A percentile compares a stretch with the other conserved stretches of the same genome.
phyloP scores from a whole-genome alignment of 306 rosid species.

The Trichosanthes cucumerina region DNA sequence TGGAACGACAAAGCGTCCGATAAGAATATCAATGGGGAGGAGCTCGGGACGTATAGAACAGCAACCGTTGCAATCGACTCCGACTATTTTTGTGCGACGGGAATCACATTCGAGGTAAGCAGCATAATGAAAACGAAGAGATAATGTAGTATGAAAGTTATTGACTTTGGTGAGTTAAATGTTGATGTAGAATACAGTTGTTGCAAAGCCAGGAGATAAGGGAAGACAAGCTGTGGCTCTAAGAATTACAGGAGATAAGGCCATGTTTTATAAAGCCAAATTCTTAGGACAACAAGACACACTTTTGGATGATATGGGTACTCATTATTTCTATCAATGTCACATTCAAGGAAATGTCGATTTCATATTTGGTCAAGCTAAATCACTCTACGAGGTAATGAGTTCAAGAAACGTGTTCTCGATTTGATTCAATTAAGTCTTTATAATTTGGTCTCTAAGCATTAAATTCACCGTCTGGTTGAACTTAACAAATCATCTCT shows the following conservation, averaged over 20 bases:
- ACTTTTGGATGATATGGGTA: slow-evolving; percentile 65
- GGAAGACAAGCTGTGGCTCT: slow-evolving; percentile 95
- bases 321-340: slow-evolving; percentile 56
- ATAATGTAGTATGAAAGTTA: neutral
- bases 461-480: too few relatives aligned
- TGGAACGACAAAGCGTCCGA: slow-evolving; percentile 88
- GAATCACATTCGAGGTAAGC: slow-evolving; percentile 59
- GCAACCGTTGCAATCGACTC: slow-evolving; percentile 75
- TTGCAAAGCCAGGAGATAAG: slow-evolving; percentile 45
- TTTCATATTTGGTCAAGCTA: slow-evolving; percentile 68
- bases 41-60: slow-evolving; percentile 60
- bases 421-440: neutral
- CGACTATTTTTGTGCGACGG: slow-evolving; percentile 70
- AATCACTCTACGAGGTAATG: slow-evolving; percentile 66
- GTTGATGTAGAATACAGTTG: slow-evolving; percentile 55
- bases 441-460: too few relatives aligned
- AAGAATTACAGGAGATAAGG: slow-evolving; percentile 59
- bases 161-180: neutral
- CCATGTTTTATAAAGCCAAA: slow-evolving; percentile 57
- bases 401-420: neutral
- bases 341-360: slow-evolving; percentile 67
- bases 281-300: slow-evolving; percentile 77
- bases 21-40: slow-evolving; percentile 32
- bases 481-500: too few relatives aligned
- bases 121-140: neutral